These are phyloP conservation scores for Decorospora gaudefroyi DNA, from an alignment of 2,329 filamentous ascomycete genomes.

Conservation along the genomic window DNA sequence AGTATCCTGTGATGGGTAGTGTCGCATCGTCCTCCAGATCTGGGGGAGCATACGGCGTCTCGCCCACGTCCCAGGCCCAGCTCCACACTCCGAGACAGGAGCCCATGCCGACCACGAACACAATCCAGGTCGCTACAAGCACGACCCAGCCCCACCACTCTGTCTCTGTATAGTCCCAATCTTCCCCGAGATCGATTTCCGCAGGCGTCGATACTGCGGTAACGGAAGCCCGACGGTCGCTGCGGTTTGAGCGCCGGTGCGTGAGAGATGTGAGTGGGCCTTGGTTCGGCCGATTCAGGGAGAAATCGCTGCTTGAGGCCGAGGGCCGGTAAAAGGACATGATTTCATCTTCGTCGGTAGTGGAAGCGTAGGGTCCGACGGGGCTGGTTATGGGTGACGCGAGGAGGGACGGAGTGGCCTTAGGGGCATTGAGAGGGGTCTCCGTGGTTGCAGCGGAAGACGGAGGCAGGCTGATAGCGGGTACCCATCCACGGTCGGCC, in stretches of 20 bases:
- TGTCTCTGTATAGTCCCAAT: conserved; percentile 92
- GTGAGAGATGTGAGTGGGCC: conserved; percentile 29
- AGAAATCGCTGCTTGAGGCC: conserved; percentile 50
- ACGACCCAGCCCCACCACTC: conserved; percentile 99
- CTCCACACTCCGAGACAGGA: conserved; percentile 94
- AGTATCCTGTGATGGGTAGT: conserved; percentile 94
- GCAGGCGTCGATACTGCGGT: conserved; percentile 31
- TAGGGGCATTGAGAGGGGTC: conserved; percentile 4
- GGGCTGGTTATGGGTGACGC: conserved; percentile 55
- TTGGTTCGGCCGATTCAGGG: conserved; percentile 34
- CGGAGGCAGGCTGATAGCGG: conserved; percentile 22
- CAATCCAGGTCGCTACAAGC: conserved; percentile 86
- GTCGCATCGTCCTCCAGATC: conserved; percentile 95
- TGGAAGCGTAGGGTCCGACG: conserved; percentile 67
- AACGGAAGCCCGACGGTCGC: conserved; percentile 30
- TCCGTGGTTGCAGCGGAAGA: conserved; percentile 15
- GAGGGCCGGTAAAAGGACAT: conserved; percentile 62
- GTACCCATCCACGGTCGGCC: conserved; percentile 38
- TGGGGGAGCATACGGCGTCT: conserved; percentile 91
- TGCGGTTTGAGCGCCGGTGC: conserved; percentile 40
- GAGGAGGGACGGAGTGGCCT: conserved; percentile 42
- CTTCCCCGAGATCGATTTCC: conserved; percentile 51
- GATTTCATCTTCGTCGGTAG: conserved; percentile 82
- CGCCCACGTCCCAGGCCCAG: conserved; percentile 98
- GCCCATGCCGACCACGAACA: conserved; percentile 96